Evolutionary conservation across 306 rosid species (phyloP), one percentile per base, ranked within the genome.

Genomic region (Corylus heterophylla): DNA sequence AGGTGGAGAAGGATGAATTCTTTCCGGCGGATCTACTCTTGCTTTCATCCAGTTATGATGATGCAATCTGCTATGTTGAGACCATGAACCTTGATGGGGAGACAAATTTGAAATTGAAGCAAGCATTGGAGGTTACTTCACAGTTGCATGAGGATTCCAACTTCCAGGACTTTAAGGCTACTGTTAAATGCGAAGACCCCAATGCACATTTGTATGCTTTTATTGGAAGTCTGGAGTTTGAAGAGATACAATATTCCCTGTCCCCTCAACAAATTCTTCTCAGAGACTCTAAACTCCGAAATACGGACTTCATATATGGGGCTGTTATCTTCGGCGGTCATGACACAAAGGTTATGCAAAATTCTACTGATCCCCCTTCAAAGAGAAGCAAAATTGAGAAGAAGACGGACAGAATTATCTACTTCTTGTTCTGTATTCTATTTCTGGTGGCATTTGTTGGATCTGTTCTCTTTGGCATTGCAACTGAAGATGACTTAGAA

Each of bases 61-160:
- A 93, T 82, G 92, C 98, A 74, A 59, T 95, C 61, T 93, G 98
- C 87, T 95, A 95, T 71, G 99, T 95, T 39, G 98, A 95, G 87
- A 95, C 99, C 37, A 95, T 91, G 99, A 95, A 89, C 84, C 94
- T 95, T 74, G 99, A 95, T 69, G 98, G 99, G 11, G 99, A 95
- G 90, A 95, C 99, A 78, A 95, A 95, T 86, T 81, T 95, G 62
- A 95, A 95, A 85, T 37, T 91, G 71, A 95, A 93, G 79, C 98
- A 95, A 83, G 96, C 88, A 25, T 89, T 93, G 89, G 99, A 90
- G 75, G 92, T 83, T 48, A 91, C 96, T 71, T 93, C 91, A 31
- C 83, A 72, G 74, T 76, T 91, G 78, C 86, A 77, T 0, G 93
- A 90, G 50, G 93, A 92, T 44, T 62, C 76, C 14, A 37, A 83